These are phyloP conservation scores for Hypoxylon sp. DNA, from an alignment of 2,329 filamentous ascomycete genomes.

Conservation along the genomic window DNA sequence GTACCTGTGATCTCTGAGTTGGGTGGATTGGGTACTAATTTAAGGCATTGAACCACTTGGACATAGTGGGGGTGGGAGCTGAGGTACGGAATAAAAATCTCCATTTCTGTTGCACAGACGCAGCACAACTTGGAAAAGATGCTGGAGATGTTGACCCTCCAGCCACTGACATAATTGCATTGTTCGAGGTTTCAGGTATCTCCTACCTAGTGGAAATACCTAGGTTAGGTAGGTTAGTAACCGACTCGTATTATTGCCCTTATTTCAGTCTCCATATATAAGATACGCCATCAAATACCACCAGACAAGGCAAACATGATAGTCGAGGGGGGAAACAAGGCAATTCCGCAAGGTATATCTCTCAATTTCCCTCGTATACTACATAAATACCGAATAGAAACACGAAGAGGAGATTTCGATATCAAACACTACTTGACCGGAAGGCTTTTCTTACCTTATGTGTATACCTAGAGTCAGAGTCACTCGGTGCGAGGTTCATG, in stretches of 20 bases:
- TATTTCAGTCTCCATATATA: not conserved
- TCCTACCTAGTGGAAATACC: not conserved
- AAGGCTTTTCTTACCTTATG: not conserved
- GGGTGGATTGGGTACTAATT: constrained; percentile 41
- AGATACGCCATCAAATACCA: not conserved
- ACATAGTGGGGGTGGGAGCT: not conserved
- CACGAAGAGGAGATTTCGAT: not conserved
- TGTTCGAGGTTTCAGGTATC: not conserved
- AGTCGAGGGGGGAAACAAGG: too few species aligned
- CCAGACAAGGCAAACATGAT: not conserved
- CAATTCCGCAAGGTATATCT: too few species aligned
- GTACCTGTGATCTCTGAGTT: constrained; percentile 24
- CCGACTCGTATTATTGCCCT: not conserved
- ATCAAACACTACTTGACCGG: not conserved
- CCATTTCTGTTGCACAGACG: constrained; percentile 1
- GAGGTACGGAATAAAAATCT: not conserved
- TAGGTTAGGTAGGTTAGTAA: too few species aligned
- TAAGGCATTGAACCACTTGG: constrained; percentile 35
- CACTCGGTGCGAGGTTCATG: not conserved
- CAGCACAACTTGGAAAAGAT: not conserved
- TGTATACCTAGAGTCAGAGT: not conserved
- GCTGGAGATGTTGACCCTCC: not conserved
- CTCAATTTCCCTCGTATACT: too few species aligned
- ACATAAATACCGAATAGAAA: not conserved
- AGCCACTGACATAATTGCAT: constrained; percentile 2